These are phyloP conservation scores for Sinapis alba DNA, from an alignment of 441 rosid species.

Conservation along the genomic window DNA sequence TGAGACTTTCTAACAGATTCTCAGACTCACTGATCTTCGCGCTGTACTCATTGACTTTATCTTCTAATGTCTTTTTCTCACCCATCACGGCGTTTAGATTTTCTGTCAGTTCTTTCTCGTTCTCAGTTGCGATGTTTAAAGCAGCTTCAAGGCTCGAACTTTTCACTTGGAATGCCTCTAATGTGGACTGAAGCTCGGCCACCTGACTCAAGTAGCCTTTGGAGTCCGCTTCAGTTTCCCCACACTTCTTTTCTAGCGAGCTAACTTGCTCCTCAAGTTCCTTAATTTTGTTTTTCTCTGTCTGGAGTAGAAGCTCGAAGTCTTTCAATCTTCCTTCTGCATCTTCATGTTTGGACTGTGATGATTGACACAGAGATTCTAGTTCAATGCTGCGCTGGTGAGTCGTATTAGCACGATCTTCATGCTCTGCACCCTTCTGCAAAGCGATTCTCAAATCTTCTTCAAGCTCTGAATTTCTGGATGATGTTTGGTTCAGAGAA, in stretches of 20 bases:
- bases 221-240: constrained; percentile 66
- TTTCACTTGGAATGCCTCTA: constrained; percentile 70
- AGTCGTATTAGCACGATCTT: constrained; percentile 69
- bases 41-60: constrained; percentile 48
- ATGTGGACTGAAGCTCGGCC: constrained; percentile 70
- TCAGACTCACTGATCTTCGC: constrained; percentile 71
- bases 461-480: constrained; percentile 57
- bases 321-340: constrained; percentile 74
- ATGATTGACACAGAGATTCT: constrained; percentile 76
- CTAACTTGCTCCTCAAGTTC: constrained; percentile 89
- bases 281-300: constrained; percentile 84
- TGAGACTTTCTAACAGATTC: constrained; percentile 64
- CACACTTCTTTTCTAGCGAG: constrained; percentile 66
- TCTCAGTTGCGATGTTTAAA: constrained; percentile 61
- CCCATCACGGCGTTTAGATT: constrained; percentile 52
- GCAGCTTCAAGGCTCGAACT: constrained; percentile 78
- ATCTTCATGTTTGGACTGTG: constrained; percentile 80
- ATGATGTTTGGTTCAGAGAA: constrained; percentile 52
- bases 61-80: constrained; percentile 80
- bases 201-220: constrained; percentile 50
- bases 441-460: constrained; percentile 56
- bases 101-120: constrained; percentile 66
- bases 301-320: constrained; percentile 86
- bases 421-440: constrained; percentile 71
- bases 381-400: constrained; percentile 90